A percentile compares a stretch with the other conserved stretches of the same genome.
Evolutionary conservation across 208 protist genomes (phyloP).

Genomic region (Acanthamoeba lenticulata): DNA sequence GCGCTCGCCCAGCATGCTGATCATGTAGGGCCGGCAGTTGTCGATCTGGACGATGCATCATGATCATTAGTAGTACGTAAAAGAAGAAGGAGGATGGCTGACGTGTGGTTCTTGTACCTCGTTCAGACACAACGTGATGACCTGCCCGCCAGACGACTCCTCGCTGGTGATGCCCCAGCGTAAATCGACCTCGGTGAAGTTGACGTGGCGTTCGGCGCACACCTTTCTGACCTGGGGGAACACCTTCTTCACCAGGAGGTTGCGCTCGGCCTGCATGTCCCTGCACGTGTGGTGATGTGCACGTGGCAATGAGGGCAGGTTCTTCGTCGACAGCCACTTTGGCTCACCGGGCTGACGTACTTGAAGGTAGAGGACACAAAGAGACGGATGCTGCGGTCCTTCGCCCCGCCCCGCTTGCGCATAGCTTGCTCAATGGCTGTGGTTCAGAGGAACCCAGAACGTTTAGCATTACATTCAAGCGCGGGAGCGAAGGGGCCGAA

Average conservation of each 20-base stretch:
- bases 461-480: too few relatives aligned
- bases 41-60: constrained; percentile 15
- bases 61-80: neutral
- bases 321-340: neutral
- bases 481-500: neutral
- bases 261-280: constrained; percentile 64
- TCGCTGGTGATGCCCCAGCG: constrained; percentile 67
- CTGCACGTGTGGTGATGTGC: too few relatives aligned
- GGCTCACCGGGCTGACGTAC: neutral
- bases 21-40: constrained; percentile 67
- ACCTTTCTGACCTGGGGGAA: constrained; percentile 62
- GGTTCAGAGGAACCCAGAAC: too few relatives aligned
- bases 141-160: constrained; percentile 15
- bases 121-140: constrained; percentile 53
- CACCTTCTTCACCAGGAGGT: constrained; percentile 66
- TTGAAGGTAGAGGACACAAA: constrained; percentile 55
- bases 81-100: neutral
- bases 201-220: neutral
- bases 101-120: constrained; percentile 12
- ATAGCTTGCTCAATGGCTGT: neutral
- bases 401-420: neutral
- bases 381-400: constrained; percentile 54
- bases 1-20: constrained; percentile 63
- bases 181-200: constrained; percentile 59
- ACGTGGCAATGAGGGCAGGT: neutral